Evolutionary conservation across 129 eudicot genomes (phyloP).

Genomic region (Rutidosis leptorrhynchoides): DNA sequence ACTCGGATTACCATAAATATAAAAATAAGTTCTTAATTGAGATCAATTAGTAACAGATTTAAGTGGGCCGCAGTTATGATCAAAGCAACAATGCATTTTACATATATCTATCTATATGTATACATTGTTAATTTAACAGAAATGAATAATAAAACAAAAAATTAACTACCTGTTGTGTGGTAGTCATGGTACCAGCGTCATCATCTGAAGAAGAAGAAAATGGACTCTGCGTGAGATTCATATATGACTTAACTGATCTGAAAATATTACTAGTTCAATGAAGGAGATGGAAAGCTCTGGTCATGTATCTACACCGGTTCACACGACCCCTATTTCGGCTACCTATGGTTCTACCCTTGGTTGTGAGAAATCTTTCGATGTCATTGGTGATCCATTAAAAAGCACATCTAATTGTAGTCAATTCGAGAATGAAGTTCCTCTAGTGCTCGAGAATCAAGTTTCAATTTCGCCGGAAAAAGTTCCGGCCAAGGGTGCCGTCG

Average conservation of each 20-base stretch:
- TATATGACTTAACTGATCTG: slow-evolving; percentile 1
- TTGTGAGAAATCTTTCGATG: no score
- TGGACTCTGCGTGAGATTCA: slow-evolving; percentile 52
- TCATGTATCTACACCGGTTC: no score
- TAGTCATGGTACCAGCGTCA: slow-evolving; percentile 50
- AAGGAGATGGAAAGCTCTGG: no score
- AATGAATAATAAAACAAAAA: neutral
- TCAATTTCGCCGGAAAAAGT: no score
- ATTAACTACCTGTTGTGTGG: slow-evolving; percentile 53
- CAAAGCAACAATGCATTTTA: neutral
- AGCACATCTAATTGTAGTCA: no score
- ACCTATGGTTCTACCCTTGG: no score
- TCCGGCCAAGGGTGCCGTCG: no score
- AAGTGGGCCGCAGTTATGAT: slow-evolving; percentile 12
- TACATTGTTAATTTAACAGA: neutral
- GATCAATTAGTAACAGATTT: slow-evolving; percentile 1
- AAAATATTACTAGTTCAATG: no score
- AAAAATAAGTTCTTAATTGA: neutral
- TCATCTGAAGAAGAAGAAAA: slow-evolving; percentile 56
- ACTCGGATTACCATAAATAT: neutral
- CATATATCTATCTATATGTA: slow-evolving; percentile 4
- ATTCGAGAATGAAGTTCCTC: no score
- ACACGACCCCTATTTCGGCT: no score
- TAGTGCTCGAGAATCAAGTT: no score
- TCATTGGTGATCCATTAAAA: no score